Evolutionary conservation across 2,329 filamentous ascomycete species (phyloP).

Genomic region (Cordyceps tenuipes): DNA sequence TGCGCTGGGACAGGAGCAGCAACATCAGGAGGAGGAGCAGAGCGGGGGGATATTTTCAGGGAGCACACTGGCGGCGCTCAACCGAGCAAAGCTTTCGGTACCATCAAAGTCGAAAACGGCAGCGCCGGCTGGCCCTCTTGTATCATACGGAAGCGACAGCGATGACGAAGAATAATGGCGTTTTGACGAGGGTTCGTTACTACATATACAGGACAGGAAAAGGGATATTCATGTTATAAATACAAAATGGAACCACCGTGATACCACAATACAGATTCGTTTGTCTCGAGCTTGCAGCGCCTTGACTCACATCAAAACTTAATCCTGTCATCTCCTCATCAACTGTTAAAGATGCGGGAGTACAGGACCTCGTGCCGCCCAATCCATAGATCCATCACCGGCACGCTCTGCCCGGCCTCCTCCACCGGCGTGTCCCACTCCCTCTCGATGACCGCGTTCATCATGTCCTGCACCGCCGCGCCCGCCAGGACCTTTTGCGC

Average conservation of each 20-base stretch:
- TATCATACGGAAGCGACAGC: conserved; percentile 84
- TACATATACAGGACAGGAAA: conserved; percentile 14
- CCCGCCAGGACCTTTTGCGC: conserved; percentile 65
- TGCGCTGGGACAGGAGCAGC: conserved; percentile 31
- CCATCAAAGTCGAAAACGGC: conserved; percentile 46
- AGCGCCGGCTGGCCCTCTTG: conserved; percentile 59
- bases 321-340: conserved; percentile 12
- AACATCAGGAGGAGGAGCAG: conserved; percentile 21
- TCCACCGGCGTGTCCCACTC: conserved; percentile 53
- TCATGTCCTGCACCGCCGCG: conserved; percentile 44
- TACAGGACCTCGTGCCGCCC: conserved; percentile 77
- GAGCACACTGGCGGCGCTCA: conserved; percentile 72
- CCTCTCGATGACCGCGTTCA: conserved; percentile 48
- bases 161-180: conserved; percentile 46
- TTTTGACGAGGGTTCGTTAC: conserved; percentile 3
- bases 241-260: conserved; percentile 18
- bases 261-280: conserved; percentile 19
- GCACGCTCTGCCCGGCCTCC: conserved; percentile 65
- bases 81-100: conserved; percentile 45
- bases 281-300: background rate
- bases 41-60: conserved; percentile 68
- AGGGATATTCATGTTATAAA: conserved; percentile 7
- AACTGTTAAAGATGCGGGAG: conserved; percentile 82
- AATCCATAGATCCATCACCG: conserved; percentile 74
- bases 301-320: background rate